phyloP scores from a whole-genome alignment of 2,329 filamentous ascomycete genomes.

The Penicillium sp. region DNA sequence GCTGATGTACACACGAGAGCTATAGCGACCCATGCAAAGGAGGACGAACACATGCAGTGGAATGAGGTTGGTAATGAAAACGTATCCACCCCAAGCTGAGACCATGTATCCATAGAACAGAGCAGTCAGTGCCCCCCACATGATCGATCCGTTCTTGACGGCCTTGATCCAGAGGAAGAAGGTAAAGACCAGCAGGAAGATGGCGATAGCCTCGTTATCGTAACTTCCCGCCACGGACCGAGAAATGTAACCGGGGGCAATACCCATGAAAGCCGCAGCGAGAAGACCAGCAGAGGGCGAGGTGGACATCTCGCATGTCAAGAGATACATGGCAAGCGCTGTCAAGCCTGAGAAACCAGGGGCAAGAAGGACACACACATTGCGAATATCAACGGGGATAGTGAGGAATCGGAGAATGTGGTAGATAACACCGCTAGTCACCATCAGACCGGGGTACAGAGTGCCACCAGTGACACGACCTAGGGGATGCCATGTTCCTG shows the following conservation, averaged over 20 bases:
- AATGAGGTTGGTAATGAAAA: conserved; percentile 97
- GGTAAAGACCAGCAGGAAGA: conserved; percentile 96
- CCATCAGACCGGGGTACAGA: conserved; percentile 98
- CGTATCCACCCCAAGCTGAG: conserved; percentile 97
- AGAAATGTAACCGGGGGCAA: conserved; percentile 94
- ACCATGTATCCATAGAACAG: conserved; percentile 99
- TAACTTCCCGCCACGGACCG: conserved; percentile 96
- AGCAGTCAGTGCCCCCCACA: conserved; percentile 91
- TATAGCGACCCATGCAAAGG: conserved; percentile 95
- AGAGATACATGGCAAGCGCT: conserved; percentile 83
- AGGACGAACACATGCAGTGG: conserved; percentile 91
- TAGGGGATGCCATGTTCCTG: conserved; percentile 94
- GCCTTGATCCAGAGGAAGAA: conserved; percentile 99
- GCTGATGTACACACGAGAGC: conserved; percentile 85
- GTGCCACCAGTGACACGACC: conserved; percentile 97
- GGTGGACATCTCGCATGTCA: conserved; percentile 96
- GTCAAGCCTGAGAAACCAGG: conserved; percentile 92
- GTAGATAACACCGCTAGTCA: conserved; percentile 95
- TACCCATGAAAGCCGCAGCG: conserved; percentile 94
- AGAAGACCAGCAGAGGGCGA: conserved; percentile 91
- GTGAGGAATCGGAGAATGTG: conserved; percentile 83
- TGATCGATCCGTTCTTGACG: conserved; percentile 89
- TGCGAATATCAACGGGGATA: conserved; percentile 93
- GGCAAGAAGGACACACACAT: conserved; percentile 94
- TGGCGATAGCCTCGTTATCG: conserved; percentile 98